Percentiles rank a stretch among this genome's conserved stretches.
phyloP scores from a whole-genome alignment of 2,329 filamentous ascomycete species.

The Scedosporium dehoogii region DNA sequence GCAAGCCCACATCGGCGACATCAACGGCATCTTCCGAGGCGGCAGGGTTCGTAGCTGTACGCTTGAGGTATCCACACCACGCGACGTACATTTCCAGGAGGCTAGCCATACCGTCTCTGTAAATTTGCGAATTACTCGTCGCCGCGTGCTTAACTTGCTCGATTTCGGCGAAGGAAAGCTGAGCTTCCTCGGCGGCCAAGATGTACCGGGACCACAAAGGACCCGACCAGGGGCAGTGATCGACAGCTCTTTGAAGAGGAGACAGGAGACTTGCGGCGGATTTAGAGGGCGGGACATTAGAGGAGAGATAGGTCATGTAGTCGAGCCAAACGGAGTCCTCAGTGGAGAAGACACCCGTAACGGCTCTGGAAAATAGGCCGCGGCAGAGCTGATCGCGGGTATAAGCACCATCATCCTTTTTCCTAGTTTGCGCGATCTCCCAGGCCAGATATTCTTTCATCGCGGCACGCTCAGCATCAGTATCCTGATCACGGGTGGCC shows the following conservation, averaged over 20 bases:
- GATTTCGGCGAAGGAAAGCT: conserved; percentile 67
- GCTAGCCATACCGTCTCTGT: conserved; percentile 76
- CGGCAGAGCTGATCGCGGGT: conserved; percentile 42
- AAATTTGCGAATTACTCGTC: conserved; percentile 74
- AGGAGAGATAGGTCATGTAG: conserved; percentile 65
- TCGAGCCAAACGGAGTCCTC: conserved; percentile 76
- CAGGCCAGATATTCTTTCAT: conserved; percentile 70
- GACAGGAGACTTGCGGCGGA: conserved; percentile 41
- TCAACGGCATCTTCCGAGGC: conserved; percentile 76
- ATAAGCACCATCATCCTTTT: conserved; percentile 34
- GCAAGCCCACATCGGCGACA: conserved; percentile 81
- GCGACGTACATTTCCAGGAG: conserved; percentile 85
- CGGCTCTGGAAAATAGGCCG: conserved; percentile 69
- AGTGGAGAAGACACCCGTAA: conserved; percentile 58
- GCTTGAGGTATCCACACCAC: conserved; percentile 90
- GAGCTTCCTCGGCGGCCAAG: conserved; percentile 70
- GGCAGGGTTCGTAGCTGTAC: conserved; percentile 66
- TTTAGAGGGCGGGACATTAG: conserved; percentile 29
- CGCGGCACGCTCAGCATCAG: conserved; percentile 38
- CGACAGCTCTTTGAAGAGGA: conserved; percentile 69
- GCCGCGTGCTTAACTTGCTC: conserved; percentile 87
- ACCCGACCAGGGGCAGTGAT: conserved; percentile 90
- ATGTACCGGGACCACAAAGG: conserved; percentile 85
- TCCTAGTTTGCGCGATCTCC: conserved; percentile 54
- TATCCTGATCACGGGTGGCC: conserved; percentile 46